Base-by-base conservation (phyloP, 176 grass and related monocot genomes). In the Stipa capillata region DNA sequence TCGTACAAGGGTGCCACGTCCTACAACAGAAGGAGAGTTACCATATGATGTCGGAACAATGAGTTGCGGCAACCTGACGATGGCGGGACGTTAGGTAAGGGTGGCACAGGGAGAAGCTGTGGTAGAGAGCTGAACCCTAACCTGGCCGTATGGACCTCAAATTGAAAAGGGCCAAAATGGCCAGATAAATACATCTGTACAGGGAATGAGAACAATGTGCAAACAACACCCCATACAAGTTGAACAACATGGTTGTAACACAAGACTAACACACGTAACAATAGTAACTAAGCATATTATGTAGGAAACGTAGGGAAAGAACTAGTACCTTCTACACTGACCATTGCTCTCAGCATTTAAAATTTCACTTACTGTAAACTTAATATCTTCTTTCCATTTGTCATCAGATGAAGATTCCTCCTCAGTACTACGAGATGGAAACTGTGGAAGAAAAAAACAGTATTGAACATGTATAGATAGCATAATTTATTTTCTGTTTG, bases 321-420 rank as follows among this genome's bases (percentile, higher is more conserved):
- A 83, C 29, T 52, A 43, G 65, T 87, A 93, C 91, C 84, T 89
- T 84, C 21, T 55, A 27, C 34, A 51, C 55, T 84, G 81, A 78
- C 42, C 66, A 56, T 79, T 37, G 34, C 36, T 83, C 66, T 89
- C 87, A 48, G 41, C 66, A 84, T 82, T 78, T 44, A 93, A 84
- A 78, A 87, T 74, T 65, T 76, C 85, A 82, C 65, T 67, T 72
- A 82, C 27, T 57, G 77, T 84, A 65, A 39, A 77, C 61, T 86
- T 77, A 69, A 90, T 76, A 83, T 94, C 82, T 31, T 91, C 71
- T 74, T 42, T 44, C 58, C 82, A 82, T 80, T 76, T 55, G 32
- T 69, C 77, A 68, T 80, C 81, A 50, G 80, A 36, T 76, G 62
- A 81, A 81, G 65, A 53, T 86, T 78, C 51, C 16, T 86, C 77